Evolutionary conservation across 2,329 filamentous ascomycete species (phyloP).

Genomic region (Furcasterigmium sp.): DNA sequence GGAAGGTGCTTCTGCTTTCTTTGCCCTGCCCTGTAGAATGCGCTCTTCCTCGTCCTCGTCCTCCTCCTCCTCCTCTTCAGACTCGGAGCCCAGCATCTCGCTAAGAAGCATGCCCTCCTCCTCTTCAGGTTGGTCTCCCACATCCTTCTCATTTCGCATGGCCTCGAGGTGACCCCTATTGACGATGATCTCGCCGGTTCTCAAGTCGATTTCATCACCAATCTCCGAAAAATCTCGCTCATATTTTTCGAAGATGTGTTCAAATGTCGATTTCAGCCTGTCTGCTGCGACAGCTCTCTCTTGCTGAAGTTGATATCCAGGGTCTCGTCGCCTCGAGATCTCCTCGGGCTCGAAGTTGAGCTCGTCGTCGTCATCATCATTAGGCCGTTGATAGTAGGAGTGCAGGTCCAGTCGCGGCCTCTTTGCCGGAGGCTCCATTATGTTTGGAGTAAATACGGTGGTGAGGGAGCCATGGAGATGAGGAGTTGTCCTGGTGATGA

Average conservation of each 20-base stretch:
- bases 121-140: constrained; percentile 30
- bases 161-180: constrained; percentile 77
- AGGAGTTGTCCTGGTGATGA: too few relatives aligned
- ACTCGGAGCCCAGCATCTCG: constrained; percentile 18
- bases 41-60: constrained; percentile 16
- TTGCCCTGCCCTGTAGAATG: constrained; percentile 12
- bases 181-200: constrained; percentile 76
- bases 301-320: constrained; percentile 52
- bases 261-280: constrained; percentile 77
- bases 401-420: constrained; percentile 48
- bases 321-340: constrained; percentile 41
- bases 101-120: constrained; percentile 26
- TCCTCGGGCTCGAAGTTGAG: constrained; percentile 41
- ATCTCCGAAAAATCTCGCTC: constrained; percentile 74
- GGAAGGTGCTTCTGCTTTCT: constrained; percentile 3
- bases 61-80: constrained; percentile 4
- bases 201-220: constrained; percentile 85
- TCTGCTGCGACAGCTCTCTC: constrained; percentile 62
- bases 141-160: constrained; percentile 53
- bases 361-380: constrained; percentile 41
- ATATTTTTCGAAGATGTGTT: constrained; percentile 87
- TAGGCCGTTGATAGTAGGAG: constrained; percentile 17
- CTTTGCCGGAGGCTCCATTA: constrained; percentile 58
- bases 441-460: background rate
- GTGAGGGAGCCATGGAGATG: too few relatives aligned